Base-by-base conservation (phyloP, 768 basidiomycete genomes). In the Filobasidium floriforme region DNA sequence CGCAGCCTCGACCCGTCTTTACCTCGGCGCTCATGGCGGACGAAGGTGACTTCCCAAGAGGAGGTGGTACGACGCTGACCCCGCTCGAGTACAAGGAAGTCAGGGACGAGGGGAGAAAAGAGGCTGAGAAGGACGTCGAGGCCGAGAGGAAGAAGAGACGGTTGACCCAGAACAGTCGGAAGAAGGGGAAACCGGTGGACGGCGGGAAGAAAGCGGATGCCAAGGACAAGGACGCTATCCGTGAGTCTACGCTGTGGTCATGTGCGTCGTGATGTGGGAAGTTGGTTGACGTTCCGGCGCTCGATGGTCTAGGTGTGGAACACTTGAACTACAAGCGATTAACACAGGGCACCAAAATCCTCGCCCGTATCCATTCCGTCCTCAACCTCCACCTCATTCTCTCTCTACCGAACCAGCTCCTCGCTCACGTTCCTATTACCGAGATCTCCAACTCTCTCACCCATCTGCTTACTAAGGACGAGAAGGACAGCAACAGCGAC, bases 311-410 rank as follows among this genome's bases (percentile, higher is more conserved):
- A 75, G 74, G 92, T 64, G 86, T 94, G 44, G 92, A 97, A 74
- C 89, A 92, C 77, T 81, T 96, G 44, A 96, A 92, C 73, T 94
- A 96, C 82, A 96, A 93, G 90, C 86, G 91, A 71, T 81, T 96
- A 14, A 79, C 82, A 52, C 81, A 86, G 41, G 93, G 92, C 43
- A 92, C 91, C 84, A 91, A 87, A 75, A 83, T 97, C 24, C 81
- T 98, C 41, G 88, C 87, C n/a, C 89, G 92, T 80, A 84, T 99
- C 61, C 83, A 90, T 71, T 84, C 88, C 29, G 84, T 98, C 61
- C 86, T 90, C 68, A 89, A 93, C 12, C 85, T 99, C 41, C 88
- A 90, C 54, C 83, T 99, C 66, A 84, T 98, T 66, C 82, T 98
- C 32, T 97, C 94, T 19, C 83, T 99, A n/a, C 94, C 96, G 19